These are phyloP conservation scores for Fusarium sp. DNA, from an alignment of 2,329 filamentous ascomycete species.

Conservation along the genomic window DNA sequence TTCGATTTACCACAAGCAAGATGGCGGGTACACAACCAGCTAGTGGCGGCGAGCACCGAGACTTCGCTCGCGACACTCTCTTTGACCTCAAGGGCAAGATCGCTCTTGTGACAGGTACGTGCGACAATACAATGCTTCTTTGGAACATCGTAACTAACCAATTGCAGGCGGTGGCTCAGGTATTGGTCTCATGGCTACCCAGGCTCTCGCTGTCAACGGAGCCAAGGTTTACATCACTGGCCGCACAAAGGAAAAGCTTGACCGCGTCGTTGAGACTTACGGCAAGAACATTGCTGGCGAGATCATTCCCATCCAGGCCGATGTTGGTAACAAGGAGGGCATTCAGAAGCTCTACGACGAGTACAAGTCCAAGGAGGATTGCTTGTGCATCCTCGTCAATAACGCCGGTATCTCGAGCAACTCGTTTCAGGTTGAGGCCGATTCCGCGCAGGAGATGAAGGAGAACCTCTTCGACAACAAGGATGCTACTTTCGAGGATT, in stretches of 20 bases:
- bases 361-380: conserved; percentile 64
- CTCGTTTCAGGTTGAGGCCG: conserved; percentile 65
- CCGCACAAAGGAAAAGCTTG: conserved; percentile 71
- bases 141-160: not conserved
- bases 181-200: conserved; percentile 76
- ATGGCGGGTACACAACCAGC: conserved; percentile 38
- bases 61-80: conserved; percentile 53
- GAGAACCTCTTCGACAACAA: conserved; percentile 76
- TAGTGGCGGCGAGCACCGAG: conserved; percentile 40
- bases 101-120: conserved; percentile 59
- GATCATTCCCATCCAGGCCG: conserved; percentile 70
- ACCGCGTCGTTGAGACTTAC: conserved; percentile 68
- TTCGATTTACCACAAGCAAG: not conserved
- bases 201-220: conserved; percentile 74
- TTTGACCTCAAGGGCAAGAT: conserved; percentile 58
- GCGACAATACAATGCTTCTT: not conserved
- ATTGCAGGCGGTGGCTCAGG: conserved; percentile 65
- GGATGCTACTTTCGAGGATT: conserved; percentile 70
- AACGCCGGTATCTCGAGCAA: conserved; percentile 73
- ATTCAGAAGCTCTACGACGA: conserved; percentile 68
- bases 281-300: conserved; percentile 64
- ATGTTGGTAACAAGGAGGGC: conserved; percentile 72
- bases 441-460: conserved; percentile 63
- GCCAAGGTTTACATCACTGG: conserved; percentile 78
- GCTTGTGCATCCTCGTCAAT: conserved; percentile 74